These are phyloP conservation scores for Rhizoctonia solani DNA, from an alignment of 1,284 basidiomycete species.

Conservation along the genomic window DNA sequence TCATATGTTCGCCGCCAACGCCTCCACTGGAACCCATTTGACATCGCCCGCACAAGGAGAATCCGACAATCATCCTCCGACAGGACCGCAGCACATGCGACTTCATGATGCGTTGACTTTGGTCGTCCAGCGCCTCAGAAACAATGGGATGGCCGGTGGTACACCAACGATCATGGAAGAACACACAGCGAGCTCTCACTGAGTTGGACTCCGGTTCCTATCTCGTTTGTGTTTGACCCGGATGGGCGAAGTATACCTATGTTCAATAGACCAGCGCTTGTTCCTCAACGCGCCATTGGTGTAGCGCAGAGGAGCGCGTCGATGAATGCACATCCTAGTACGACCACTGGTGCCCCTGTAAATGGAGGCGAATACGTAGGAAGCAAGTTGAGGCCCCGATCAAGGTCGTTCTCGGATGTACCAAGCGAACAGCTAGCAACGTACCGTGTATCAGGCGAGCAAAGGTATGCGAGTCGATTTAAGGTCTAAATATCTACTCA, in stretches of 20 bases:
- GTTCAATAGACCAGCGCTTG: neutral
- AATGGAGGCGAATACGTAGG: constrained; percentile 14
- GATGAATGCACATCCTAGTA: constrained; percentile 5
- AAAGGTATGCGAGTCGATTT: neutral
- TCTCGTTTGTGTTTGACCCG: constrained; percentile 61
- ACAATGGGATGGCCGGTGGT: constrained; percentile 39
- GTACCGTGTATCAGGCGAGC: constrained; percentile 15
- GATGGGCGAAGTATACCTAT: constrained; percentile 36
- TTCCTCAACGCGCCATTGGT: neutral
- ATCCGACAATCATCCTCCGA: neutral
- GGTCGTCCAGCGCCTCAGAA: constrained; percentile 34
- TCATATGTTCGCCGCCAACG: constrained; percentile 42
- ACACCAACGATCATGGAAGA: constrained; percentile 58
- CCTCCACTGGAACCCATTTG: neutral
- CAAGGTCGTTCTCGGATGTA: constrained; percentile 73
- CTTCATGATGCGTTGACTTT: constrained; percentile 31
- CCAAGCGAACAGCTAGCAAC: constrained; percentile 44
- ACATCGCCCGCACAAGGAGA: neutral
- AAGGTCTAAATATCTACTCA: neutral
- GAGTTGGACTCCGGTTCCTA: constrained; percentile 64
- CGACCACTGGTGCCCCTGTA: neutral
- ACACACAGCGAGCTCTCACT: constrained; percentile 58
- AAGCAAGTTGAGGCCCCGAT: constrained; percentile 57
- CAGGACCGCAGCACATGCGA: neutral
- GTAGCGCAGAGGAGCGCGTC: constrained; percentile 28